Evolutionary conservation across 257 asterid genomes (phyloP).

Genomic region (Nicotiana knightiana): DNA sequence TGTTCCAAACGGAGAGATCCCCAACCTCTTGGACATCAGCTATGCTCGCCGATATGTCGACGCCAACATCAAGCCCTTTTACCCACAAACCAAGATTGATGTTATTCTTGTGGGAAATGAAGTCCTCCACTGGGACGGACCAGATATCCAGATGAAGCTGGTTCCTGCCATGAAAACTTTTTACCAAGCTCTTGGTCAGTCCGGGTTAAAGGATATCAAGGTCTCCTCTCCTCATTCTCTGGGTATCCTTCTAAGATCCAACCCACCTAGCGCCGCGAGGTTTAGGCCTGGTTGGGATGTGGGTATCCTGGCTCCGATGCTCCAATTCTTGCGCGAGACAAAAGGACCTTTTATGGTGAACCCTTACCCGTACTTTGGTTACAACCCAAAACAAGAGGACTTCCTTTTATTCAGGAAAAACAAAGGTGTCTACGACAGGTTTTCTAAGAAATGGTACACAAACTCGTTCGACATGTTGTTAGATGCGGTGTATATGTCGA

Average conservation of each 20-base stretch:
- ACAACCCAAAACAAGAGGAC: constrained; percentile 36
- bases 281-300: constrained; percentile 88
- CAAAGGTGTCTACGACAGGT: constrained; percentile 34
- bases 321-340: constrained; percentile 55
- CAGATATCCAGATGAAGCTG: constrained; percentile 46
- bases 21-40: constrained; percentile 34
- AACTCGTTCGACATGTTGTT: constrained; percentile 69
- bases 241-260: constrained; percentile 51
- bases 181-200: constrained; percentile 37
- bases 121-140: constrained; percentile 91
- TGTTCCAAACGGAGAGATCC: constrained; percentile 77
- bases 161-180: constrained; percentile 64
- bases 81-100: constrained; percentile 57
- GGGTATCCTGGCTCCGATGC: constrained; percentile 54
- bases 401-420: constrained; percentile 41
- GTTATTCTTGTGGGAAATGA: constrained; percentile 76
- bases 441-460: constrained; percentile 35
- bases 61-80: constrained; percentile 47
- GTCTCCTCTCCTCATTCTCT: constrained; percentile 77
- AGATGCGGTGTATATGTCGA: constrained; percentile 61
- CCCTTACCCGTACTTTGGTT: constrained; percentile 85
- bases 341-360: constrained; percentile 78
- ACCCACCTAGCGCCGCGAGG: constrained; percentile 58
- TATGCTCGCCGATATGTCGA: constrained; percentile 47
- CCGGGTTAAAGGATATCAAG: constrained; percentile 39